Evolutionary conservation across 257 asterid species (phyloP).

Genomic region (Vinca minor): DNA sequence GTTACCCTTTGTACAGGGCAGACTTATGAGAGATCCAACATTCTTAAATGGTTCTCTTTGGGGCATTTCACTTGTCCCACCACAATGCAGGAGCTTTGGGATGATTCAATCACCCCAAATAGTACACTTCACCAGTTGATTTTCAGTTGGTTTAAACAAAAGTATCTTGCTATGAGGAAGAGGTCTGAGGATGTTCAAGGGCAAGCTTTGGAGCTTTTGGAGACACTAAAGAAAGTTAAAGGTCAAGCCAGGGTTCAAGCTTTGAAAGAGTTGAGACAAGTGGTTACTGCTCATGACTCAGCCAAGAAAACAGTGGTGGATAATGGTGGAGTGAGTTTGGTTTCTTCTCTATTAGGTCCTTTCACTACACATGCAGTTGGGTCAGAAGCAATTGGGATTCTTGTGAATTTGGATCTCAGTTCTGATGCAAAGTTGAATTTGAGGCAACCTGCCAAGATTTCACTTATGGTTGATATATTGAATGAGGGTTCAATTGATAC

Average conservation of each 20-base stretch:
- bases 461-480: slow-evolving; percentile 47
- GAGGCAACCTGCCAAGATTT: slow-evolving; percentile 65
- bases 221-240: slow-evolving; percentile 44
- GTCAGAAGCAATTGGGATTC: slow-evolving; percentile 46
- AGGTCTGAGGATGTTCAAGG: slow-evolving; percentile 62
- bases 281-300: slow-evolving; percentile 42
- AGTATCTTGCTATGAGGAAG: slow-evolving; percentile 59
- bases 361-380: slow-evolving; percentile 64
- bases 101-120: slow-evolving; percentile 53
- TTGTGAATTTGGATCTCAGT: slow-evolving; percentile 38
- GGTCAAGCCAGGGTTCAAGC: slow-evolving; percentile 55
- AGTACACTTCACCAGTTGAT: slow-evolving; percentile 52
- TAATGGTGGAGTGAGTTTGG: slow-evolving; percentile 44
- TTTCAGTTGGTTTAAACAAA: slow-evolving; percentile 55
- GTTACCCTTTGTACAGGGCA: slow-evolving; percentile 87
- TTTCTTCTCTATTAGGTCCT: slow-evolving; percentile 61
- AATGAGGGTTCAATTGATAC: slow-evolving; percentile 63
- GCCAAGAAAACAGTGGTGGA: slow-evolving; percentile 45
- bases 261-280: slow-evolving; percentile 45
- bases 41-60: slow-evolving; percentile 67
- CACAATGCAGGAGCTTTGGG: slow-evolving; percentile 82
- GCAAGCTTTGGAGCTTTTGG: slow-evolving; percentile 45
- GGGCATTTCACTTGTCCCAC: slow-evolving; percentile 83
- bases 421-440: slow-evolving; percentile 40
- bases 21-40: slow-evolving; percentile 68